Conservation (phyloP, 352 stramenopile species). For the Phytophthora brassicae region DNA sequence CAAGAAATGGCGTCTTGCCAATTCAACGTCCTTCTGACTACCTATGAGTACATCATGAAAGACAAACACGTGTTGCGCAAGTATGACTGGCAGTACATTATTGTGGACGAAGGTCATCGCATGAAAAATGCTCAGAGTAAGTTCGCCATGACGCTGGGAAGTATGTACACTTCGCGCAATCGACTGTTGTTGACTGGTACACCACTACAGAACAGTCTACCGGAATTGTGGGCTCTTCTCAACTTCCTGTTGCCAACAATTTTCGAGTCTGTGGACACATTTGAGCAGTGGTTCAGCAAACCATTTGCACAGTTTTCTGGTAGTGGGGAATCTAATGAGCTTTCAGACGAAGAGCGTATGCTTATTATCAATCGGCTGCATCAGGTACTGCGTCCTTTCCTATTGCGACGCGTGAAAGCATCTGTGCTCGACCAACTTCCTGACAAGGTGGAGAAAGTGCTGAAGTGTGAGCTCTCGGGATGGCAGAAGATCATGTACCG, state of each 20-base stretch:
- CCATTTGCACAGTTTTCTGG: conserved; percentile 83
- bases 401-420: conserved; percentile 85
- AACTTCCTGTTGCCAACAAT: conserved; percentile 93
- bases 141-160: conserved; percentile 85
- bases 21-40: conserved; percentile 94
- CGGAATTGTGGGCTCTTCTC: conserved; percentile 91
- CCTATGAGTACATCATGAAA: conserved; percentile 95
- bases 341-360: conserved; percentile 89
- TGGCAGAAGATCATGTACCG: conserved; percentile 91
- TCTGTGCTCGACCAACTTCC: conserved; percentile 86
- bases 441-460: conserved; percentile 85
- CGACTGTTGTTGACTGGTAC: conserved; percentile 98
- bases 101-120: conserved; percentile 94
- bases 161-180: conserved; percentile 82
- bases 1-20: conserved; percentile 85
- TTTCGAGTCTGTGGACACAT: conserved; percentile 90
- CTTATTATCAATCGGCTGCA: conserved; percentile 88
- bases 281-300: conserved; percentile 90
- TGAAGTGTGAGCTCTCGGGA: conserved; percentile 85
- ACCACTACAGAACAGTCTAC: conserved; percentile 97
- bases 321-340: conserved; percentile 75
- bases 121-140: conserved; percentile 93
- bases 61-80: conserved; percentile 89
- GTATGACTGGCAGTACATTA: conserved; percentile 93
- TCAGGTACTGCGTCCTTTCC: conserved; percentile 83